A percentile compares a stretch with the other conserved stretches of the same genome.
Conservation (phyloP, 179 eudicot genomes). For the Pouteria campechiana region DNA sequence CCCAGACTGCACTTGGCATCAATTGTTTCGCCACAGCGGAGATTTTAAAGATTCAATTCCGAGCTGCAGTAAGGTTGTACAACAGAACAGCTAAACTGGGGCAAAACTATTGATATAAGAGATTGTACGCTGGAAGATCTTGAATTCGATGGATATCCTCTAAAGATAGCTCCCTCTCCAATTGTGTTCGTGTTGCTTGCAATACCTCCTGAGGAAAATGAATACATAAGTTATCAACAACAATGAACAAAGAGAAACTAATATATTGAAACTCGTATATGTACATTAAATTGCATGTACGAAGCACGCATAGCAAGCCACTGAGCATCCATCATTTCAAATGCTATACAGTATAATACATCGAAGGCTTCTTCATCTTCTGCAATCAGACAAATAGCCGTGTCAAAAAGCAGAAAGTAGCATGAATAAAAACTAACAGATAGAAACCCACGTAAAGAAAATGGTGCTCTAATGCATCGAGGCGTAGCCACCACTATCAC, state of each 20-base stretch:
- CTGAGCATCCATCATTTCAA: constrained; percentile 91
- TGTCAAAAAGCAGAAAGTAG: background rate
- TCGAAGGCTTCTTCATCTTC: constrained; percentile 88
- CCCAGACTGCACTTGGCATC: too few species aligned
- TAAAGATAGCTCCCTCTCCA: constrained; percentile 74
- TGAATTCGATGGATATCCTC: constrained; percentile 61
- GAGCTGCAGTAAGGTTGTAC: too few species aligned
- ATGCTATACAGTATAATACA: constrained; percentile 75
- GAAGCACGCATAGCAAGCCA: constrained; percentile 98
- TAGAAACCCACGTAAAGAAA: too few species aligned
- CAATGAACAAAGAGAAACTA: background rate
- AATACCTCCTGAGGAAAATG: constrained; percentile 57
- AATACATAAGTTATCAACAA: background rate
- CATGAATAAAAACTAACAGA: background rate
- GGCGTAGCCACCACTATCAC: background rate
- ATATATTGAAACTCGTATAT: background rate
- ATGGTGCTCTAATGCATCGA: background rate
- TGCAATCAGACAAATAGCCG: too few species aligned
- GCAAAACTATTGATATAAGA: constrained; percentile 39
- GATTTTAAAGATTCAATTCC: too few species aligned
- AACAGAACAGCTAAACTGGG: too few species aligned
- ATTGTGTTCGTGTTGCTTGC: constrained; percentile 57
- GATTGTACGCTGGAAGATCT: constrained; percentile 80
- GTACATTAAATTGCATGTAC: constrained; percentile 92
- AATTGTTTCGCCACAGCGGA: too few species aligned